Base-by-base conservation (phyloP, 2,329 filamentous ascomycete species). In the Beauveria sp. region DNA sequence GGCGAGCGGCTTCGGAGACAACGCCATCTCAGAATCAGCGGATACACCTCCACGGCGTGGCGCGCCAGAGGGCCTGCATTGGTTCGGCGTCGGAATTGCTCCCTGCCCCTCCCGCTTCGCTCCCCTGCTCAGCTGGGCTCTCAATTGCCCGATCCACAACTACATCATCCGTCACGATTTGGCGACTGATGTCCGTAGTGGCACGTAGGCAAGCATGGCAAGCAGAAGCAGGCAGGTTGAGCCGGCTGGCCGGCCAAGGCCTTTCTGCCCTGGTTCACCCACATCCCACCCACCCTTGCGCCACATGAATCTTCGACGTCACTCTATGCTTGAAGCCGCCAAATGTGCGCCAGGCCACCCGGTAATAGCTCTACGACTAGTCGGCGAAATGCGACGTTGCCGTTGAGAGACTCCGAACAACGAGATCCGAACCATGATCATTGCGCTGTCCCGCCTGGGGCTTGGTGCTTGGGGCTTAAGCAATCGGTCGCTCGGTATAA, bases 71-170 rank as follows among this genome's bases (percentile, higher is more conserved):
- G 28, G 49, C 24, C 24, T n/a, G 9, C 10, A 20, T 14, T 56
- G 53, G 40, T 34, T 56, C 26, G 30, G 53, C 26, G 43, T 20
- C 45, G 56, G 38, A 52, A 43, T 40, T 42, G 20, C 26, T 18
- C 18, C 7, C 18, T 57, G 54, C 45, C 56, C 46, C 43, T 50
- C 54, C 45, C 30, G n/a, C 28, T n/a, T 49, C 28, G 10, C 34
- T 43, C 46, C 56, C 57, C 57, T 59, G 57, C 26, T 49, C 57
- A 59, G 57, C 57, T 59, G 57, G 57, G 57, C 57, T 52, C 46
- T 9, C 34, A 40, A 50, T 34, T 26, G 30, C 22, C 47, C n/a
- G 57, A 34, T 59, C 57, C 57, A 59, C 57, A 59, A 9, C 43
- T 5, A 34, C 45, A 58, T 58, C 45, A 56, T 46, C 24, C 38